Evolutionary conservation across 176 grass and related monocot genomes (phyloP).

Genomic region (Paspalum notatum): DNA sequence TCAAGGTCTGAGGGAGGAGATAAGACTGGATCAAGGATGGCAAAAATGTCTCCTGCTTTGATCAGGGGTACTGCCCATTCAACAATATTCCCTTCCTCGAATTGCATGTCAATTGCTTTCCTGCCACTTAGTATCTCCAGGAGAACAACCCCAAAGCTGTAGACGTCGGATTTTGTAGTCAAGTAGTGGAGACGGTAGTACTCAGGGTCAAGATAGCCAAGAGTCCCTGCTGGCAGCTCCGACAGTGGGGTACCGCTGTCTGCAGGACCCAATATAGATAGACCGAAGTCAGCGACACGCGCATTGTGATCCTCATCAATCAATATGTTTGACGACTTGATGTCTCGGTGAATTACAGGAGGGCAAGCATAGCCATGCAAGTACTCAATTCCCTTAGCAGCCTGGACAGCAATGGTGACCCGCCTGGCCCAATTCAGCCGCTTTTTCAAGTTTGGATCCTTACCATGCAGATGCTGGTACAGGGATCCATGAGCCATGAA

Average conservation of each 20-base stretch:
- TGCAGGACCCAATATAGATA: constrained; percentile 86
- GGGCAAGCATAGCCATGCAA: constrained; percentile 98
- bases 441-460: constrained; percentile 68
- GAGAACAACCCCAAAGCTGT: constrained; percentile 96
- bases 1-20: constrained; percentile 77
- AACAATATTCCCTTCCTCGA: constrained; percentile 96
- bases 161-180: constrained; percentile 96
- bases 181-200: constrained; percentile 98
- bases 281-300: constrained; percentile 88
- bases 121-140: constrained; percentile 90
- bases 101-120: constrained; percentile 98
- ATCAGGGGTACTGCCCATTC: constrained; percentile 95
- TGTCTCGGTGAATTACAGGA: constrained; percentile 94
- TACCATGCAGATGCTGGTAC: constrained; percentile 88
- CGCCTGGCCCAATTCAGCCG: constrained; percentile 78
- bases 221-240: constrained; percentile 86
- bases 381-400: constrained; percentile 92
- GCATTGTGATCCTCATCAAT: constrained; percentile 99
- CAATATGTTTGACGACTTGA: constrained; percentile 98
- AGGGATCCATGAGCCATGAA: constrained; percentile 99
- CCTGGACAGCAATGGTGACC: constrained; percentile 97
- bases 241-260: constrained; percentile 87
- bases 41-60: constrained; percentile 80
- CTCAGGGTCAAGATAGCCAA: constrained; percentile 95
- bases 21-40: constrained; percentile 72